These are phyloP conservation scores for Entomortierella chlamydospora DNA, from an alignment of 192 early-diverging fungal species.

Conservation along the genomic window DNA sequence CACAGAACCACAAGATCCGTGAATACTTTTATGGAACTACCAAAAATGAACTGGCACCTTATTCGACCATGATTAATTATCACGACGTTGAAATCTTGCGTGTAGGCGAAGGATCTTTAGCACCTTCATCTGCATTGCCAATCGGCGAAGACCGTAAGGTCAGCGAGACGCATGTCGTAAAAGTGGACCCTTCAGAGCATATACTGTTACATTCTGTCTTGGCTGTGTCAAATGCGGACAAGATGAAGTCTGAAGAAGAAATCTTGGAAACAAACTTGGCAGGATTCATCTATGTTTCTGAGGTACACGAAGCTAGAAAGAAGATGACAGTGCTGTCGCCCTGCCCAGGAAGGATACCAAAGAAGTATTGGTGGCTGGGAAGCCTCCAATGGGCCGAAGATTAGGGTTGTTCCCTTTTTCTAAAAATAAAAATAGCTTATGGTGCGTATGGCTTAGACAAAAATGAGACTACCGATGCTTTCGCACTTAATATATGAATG, in stretches of 20 bases:
- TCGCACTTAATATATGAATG: no score
- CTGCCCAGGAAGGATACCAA: slow-evolving; percentile 87
- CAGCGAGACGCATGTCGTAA: slow-evolving; percentile 83
- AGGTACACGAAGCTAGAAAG: slow-evolving; percentile 83
- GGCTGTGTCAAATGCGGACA: slow-evolving; percentile 79
- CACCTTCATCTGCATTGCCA: slow-evolving; percentile 92
- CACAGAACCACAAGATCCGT: slow-evolving; percentile 79
- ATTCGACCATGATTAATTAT: slow-evolving; percentile 83
- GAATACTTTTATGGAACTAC: slow-evolving; percentile 96
- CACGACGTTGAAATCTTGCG: slow-evolving; percentile 81
- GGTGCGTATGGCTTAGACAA: no score
- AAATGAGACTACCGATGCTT: no score
- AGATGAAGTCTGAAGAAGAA: slow-evolving; percentile 56
- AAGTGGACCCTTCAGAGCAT: slow-evolving; percentile 83
- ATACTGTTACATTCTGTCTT: slow-evolving; percentile 84
- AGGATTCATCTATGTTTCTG: slow-evolving; percentile 89
- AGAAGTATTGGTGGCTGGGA: slow-evolving; percentile 85
- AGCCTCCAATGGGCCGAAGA: slow-evolving; percentile 94
- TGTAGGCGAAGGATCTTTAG: slow-evolving; percentile 81
- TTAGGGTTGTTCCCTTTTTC: slow-evolving; percentile 16
- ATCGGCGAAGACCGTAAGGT: slow-evolving; percentile 84
- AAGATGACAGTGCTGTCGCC: slow-evolving; percentile 90
- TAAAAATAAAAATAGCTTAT: no score
- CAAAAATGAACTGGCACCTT: slow-evolving; percentile 83
- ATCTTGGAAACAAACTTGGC: slow-evolving; percentile 75